Evolutionary conservation across 495 filamentous ascomycete genomes (phyloP), one percentile per base, ranked within the genome.

Genomic region (Hypoxylon perforatum): DNA sequence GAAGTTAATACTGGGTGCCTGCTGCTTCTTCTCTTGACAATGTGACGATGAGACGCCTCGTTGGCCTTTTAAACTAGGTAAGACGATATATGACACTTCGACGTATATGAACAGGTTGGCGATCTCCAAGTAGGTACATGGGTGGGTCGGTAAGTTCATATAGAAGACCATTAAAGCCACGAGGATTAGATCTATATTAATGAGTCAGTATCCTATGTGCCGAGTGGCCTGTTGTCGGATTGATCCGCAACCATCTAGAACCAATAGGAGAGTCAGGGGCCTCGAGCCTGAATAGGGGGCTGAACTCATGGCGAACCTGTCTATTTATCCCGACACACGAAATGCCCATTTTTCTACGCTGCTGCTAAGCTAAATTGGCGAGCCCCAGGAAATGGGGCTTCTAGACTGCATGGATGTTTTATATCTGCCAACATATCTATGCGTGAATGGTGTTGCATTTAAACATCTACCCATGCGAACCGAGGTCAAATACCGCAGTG

Each of bases 271-370:
- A 61, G 28, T 61, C 25, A 10, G 28, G 15, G 10, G 14, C n/a
- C n/a, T 53, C 39, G 18, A 61, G 47, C 57, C 48, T 53, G 57
- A 53, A 61, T 52, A 53, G 46, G 36, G 45, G 47, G 4, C 36
- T 22, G 44, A 51, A 23, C 33, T 30, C 36, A 44, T 35, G 45
- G 47, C 7, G n/a, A n/a, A n/a, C n/a, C n/a, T 35, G 35, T 45
- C 18, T 15, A 41, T 51, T 60, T 42, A 51, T 14, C 11, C 12
- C 10, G 15, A 1, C 36, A 5, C 38, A 23, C 4, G 46, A 48
- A 28, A 4, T 48, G 10, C 3, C 3, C 4, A 48, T 15, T 22
- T 28, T 30, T 12, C 9, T 30, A 30, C 9, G 14, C 6, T 2
- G 1, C 11, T 48, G 39, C n/a, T 15, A 17, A n/a, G 15, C 12